Percentiles rank a stretch among this genome's conserved stretches.
phyloP scores from a whole-genome alignment of 2,329 filamentous ascomycete genomes.

The Clonostachys chloroleuca region DNA sequence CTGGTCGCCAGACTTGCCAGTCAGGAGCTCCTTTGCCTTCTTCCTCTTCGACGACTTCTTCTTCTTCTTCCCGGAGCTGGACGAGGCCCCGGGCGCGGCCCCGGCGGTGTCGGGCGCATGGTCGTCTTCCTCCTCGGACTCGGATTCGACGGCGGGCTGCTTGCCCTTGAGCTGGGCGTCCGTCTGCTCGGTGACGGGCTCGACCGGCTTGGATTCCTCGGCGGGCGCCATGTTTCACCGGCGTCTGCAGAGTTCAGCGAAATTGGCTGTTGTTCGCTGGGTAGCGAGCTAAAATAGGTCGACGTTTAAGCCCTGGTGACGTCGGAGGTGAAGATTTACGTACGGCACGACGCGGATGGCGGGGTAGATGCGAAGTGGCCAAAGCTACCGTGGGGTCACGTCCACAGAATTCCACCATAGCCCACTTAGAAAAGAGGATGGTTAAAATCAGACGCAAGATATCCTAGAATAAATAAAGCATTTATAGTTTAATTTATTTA shows the following conservation, averaged over 20 bases:
- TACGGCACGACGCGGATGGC: background rate
- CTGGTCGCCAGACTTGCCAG: constrained; percentile 24
- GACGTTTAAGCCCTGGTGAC: no score
- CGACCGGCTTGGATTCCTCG: constrained; percentile 60
- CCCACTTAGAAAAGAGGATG: background rate
- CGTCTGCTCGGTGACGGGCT: constrained; percentile 44
- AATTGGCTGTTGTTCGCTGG: no score
- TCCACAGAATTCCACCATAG: background rate
- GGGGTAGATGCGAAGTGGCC: background rate
- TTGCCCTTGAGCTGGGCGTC: constrained; percentile 40
- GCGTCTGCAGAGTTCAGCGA: no score
- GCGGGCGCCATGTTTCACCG: constrained; percentile 20
- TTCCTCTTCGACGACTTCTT: constrained; percentile 62
- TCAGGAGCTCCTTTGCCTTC: constrained; percentile 47
- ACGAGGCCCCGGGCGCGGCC: constrained; percentile 13
- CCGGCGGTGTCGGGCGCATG: constrained; percentile 16
- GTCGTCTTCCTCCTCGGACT: constrained; percentile 37
- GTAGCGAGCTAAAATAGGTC: no score
- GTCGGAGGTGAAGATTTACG: no score
- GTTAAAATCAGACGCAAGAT: no score
- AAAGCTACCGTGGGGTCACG: background rate
- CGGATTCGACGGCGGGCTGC: constrained; percentile 37
- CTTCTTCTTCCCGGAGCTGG: constrained; percentile 52
- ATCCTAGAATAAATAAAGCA: no score
- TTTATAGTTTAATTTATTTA: no score